Percentiles rank a stretch among this genome's conserved stretches.
phyloP scores from a whole-genome alignment of 352 stramenopile species.

The Globisporangium lucens region DNA sequence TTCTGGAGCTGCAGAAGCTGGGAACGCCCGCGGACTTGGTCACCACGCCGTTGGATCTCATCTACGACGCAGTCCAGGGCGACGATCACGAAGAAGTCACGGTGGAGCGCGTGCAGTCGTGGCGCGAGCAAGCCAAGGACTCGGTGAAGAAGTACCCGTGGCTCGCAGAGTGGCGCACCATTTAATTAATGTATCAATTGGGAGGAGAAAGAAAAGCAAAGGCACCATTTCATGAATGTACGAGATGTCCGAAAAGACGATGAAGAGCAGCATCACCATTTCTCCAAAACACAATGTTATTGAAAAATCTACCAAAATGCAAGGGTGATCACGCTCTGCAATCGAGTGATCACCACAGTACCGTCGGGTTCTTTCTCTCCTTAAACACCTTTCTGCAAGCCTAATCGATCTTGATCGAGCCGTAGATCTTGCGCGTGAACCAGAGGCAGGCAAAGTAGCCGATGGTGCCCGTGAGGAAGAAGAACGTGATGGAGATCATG shows the following conservation, averaged over 20 bases:
- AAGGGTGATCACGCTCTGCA: neutral
- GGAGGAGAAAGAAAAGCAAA: neutral
- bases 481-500: slow-evolving; percentile 96
- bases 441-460: slow-evolving; percentile 98
- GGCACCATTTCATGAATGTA: neutral
- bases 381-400: neutral
- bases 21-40: slow-evolving; percentile 77
- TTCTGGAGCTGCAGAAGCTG: slow-evolving; percentile 74
- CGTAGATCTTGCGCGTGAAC: slow-evolving; percentile 99
- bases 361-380: neutral
- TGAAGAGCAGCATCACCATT: neutral
- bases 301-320: slow-evolving; percentile 10
- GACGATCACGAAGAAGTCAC: slow-evolving; percentile 18
- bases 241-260: neutral
- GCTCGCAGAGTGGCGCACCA: slow-evolving; percentile 78
- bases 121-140: slow-evolving; percentile 42
- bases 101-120: slow-evolving; percentile 36
- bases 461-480: slow-evolving; percentile 96
- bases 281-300: slow-evolving; percentile 10
- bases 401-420: slow-evolving; percentile 93
- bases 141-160: slow-evolving; percentile 47
- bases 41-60: slow-evolving; percentile 64
- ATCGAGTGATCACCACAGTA: neutral
- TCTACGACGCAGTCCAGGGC: slow-evolving; percentile 36
- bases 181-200: slow-evolving; percentile 29